These are phyloP conservation scores for Cladophialophora exuberans DNA, from an alignment of 2,329 filamentous ascomycete genomes.

Conservation along the genomic window DNA sequence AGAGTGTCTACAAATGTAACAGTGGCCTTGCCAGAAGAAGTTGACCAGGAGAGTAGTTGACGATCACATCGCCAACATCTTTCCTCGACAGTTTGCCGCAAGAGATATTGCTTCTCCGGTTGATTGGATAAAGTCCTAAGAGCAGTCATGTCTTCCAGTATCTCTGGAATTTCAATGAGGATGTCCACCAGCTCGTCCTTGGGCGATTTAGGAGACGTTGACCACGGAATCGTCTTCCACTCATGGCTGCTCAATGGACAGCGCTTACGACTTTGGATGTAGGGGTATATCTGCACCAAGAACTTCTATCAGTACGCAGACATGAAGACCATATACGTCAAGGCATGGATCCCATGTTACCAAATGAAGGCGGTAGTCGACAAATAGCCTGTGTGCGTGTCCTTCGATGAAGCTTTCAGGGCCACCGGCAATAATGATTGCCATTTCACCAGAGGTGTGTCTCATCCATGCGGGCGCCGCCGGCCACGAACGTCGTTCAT, in stretches of 20 bases:
- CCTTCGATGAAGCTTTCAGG: constrained; percentile 11
- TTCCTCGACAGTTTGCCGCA: constrained; percentile 8
- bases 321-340: neutral
- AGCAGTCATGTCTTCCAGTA: constrained; percentile 6
- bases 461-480: constrained; percentile 6
- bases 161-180: constrained; percentile 10
- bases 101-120: neutral
- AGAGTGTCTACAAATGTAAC: constrained; percentile 8
- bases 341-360: neutral
- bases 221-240: constrained; percentile 13
- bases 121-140: constrained; percentile 5
- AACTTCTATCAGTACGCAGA: neutral
- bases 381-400: constrained; percentile 6
- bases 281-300: constrained; percentile 11
- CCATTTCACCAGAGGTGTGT: constrained; percentile 10
- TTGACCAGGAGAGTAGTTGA: constrained; percentile 9
- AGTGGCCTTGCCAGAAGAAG: constrained; percentile 5
- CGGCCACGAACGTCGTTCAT: constrained; percentile 1
- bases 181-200: constrained; percentile 14
- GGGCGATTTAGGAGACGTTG: constrained; percentile 6
- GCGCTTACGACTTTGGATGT: constrained; percentile 12
- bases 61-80: constrained; percentile 9
- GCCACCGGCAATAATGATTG: constrained; percentile 9
- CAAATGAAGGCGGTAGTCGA: constrained; percentile 16
- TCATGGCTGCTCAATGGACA: constrained; percentile 3